Percentiles rank a stretch among this genome's conserved stretches.
Evolutionary conservation across 805 yeast species (phyloP).

Genomic region (Pichia scutulata): DNA sequence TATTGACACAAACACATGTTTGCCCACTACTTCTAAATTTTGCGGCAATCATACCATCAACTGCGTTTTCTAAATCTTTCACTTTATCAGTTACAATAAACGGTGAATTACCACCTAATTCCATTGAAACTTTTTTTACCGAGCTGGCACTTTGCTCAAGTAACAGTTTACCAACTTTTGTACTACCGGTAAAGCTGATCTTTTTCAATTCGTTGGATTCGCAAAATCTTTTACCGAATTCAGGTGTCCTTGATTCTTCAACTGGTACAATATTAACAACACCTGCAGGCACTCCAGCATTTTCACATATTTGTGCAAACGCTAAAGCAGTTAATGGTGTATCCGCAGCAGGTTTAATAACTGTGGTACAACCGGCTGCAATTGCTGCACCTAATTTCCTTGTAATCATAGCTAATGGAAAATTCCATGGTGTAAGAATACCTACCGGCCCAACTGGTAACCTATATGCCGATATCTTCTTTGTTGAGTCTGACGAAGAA

Average conservation of each 20-base stretch:
- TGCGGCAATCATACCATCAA: conserved; percentile 49
- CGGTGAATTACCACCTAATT: conserved; percentile 79
- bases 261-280: conserved; percentile 59
- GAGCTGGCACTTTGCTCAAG: conserved; percentile 53
- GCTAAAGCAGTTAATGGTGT: conserved; percentile 73
- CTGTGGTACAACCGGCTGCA: conserved; percentile 78
- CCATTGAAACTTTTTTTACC: conserved; percentile 62
- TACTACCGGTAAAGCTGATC: conserved; percentile 73
- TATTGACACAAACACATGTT: conserved; percentile 72
- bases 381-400: conserved; percentile 68
- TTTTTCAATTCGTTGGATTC: conserved; percentile 49
- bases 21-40: conserved; percentile 74
- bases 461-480: conserved; percentile 47
- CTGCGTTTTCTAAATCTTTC: conserved; percentile 49
- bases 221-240: conserved; percentile 50
- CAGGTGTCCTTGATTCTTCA: conserved; percentile 28
- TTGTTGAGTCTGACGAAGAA: conserved; percentile 40
- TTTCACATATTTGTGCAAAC: conserved; percentile 47
- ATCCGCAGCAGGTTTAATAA: conserved; percentile 69
- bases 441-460: conserved; percentile 81
- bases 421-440: conserved; percentile 78
- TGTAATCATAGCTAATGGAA: conserved; percentile 74
- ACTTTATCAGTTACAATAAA: conserved; percentile 69
- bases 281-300: conserved; percentile 68
- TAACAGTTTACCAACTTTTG: conserved; percentile 60